phyloP scores from a whole-genome alignment of 73 alveolate genomes.

The Effrenium voratum region DNA sequence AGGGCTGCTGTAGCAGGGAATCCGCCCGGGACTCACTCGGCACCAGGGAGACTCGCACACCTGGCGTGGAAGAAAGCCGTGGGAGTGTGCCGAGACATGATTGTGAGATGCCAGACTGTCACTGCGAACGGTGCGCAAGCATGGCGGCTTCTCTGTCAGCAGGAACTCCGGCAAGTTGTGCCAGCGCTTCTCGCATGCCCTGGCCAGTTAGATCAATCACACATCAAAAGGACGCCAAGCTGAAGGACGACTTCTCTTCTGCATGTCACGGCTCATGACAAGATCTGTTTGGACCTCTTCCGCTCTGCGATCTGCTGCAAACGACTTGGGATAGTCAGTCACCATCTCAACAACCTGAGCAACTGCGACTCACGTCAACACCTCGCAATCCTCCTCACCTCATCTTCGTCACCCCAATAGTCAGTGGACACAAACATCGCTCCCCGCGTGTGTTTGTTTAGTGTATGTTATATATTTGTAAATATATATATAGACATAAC shows the following conservation, averaged over 20 bases:
- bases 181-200: constrained; percentile 66
- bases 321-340: constrained; percentile 60
- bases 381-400: constrained; percentile 6
- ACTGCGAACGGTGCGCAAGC: background rate
- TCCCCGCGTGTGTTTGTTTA: background rate
- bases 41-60: constrained; percentile 72
- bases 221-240: background rate
- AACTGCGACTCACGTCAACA: background rate
- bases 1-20: background rate
- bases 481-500: background rate
- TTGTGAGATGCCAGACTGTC: no score
- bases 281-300: constrained; percentile 13
- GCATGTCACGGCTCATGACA: background rate
- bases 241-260: background rate
- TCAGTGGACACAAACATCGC: background rate
- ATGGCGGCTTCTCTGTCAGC: constrained; percentile 15
- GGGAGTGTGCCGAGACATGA: background rate
- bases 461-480: background rate
- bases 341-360: constrained; percentile 61
- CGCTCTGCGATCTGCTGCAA: constrained; percentile 64
- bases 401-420: background rate
- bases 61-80: background rate
- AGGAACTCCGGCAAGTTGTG: constrained; percentile 62
- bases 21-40: constrained; percentile 33
- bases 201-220: background rate